Base-by-base conservation (phyloP, 106 monocot genomes). In the Chionographis japonica region DNA sequence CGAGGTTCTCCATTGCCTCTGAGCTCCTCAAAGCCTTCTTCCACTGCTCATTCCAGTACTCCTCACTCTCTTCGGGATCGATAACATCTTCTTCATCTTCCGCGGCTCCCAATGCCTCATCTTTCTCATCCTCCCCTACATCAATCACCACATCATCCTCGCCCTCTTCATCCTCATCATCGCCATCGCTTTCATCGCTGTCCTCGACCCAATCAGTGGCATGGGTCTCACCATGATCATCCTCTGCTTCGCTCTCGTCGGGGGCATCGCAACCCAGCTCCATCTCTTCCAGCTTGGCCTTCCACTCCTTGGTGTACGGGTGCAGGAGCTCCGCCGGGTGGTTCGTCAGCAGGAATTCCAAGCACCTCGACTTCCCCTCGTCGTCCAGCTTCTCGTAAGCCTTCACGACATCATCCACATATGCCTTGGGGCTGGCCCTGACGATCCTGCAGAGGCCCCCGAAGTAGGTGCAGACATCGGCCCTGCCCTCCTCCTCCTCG, bases 301-400 rank as follows among this genome's bases (percentile, higher is more conserved):
- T 97, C 92, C 92, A 97, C 65, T 92, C 97, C 80, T 79, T 80
- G 2, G 97, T 97, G 55, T 87, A 98, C 0, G 97, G 97, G 51
- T 98, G 97, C 61, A 98, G 74, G 9, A 98, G 75, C 71, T 98
- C 97, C 77, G 77, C 60, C 4, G 92, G 92, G 56, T 93, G 97
- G 68, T 98, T 98, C 12, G 18, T 75, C 36, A 98, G 74, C 78
- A 98, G 66, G 73, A 93, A 98, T 57, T 87, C 84, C 72, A 98
- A 63, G 66, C 97, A 98, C 60, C 68, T 70, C 1, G 75, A 81
- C 67, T 98, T 98, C 12, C 56, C 83, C 27, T 81, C 85, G 3
- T 98, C 97, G 9, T 83, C 75, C 69, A 98, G 52, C 81, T 72
- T 90, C 83, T 89, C 63, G 51, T 83, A 98, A 3, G 89, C 97